A percentile compares a stretch with the other conserved stretches of the same genome.
These are phyloP conservation scores for Eleusine coracana DNA, from an alignment of 176 grass and related monocot genomes.

Conservation along the genomic window DNA sequence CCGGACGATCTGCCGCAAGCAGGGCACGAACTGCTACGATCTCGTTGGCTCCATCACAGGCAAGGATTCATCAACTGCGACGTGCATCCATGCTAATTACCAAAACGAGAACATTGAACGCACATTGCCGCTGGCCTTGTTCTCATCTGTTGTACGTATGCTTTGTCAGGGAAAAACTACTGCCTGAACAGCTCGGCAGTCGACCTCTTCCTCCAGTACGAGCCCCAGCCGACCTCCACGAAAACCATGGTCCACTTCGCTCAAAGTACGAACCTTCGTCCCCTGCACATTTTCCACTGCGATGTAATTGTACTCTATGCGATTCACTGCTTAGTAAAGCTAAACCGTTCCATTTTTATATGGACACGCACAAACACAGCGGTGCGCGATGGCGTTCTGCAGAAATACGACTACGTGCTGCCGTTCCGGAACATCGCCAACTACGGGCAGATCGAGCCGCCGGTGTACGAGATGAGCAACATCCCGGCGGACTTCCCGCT, in stretches of 20 bases:
- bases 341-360: not conserved
- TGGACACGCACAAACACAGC: constrained; percentile 42
- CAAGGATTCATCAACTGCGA: not conserved
- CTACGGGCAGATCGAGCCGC: constrained; percentile 61
- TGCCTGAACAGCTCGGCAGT: constrained; percentile 79
- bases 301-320: not conserved
- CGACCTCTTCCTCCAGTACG: constrained; percentile 76
- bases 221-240: constrained; percentile 80
- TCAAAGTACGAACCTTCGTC: constrained; percentile 50
- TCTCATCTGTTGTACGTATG: not conserved
- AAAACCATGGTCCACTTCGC: constrained; percentile 91
- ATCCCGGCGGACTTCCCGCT: constrained; percentile 62
- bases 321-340: not conserved
- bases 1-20: constrained; percentile 50
- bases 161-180: constrained; percentile 62
- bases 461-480: constrained; percentile 58
- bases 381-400: constrained; percentile 63
- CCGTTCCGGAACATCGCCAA: constrained; percentile 52
- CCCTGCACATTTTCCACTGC: not conserved
- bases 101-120: too few relatives aligned
- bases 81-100: not conserved
- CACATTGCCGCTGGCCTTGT: not conserved
- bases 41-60: constrained; percentile 67
- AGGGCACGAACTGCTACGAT: constrained; percentile 68
- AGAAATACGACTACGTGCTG: constrained; percentile 68